Conservation (phyloP, 768 basidiomycete species). For the Pleurotus pulmonarius region DNA sequence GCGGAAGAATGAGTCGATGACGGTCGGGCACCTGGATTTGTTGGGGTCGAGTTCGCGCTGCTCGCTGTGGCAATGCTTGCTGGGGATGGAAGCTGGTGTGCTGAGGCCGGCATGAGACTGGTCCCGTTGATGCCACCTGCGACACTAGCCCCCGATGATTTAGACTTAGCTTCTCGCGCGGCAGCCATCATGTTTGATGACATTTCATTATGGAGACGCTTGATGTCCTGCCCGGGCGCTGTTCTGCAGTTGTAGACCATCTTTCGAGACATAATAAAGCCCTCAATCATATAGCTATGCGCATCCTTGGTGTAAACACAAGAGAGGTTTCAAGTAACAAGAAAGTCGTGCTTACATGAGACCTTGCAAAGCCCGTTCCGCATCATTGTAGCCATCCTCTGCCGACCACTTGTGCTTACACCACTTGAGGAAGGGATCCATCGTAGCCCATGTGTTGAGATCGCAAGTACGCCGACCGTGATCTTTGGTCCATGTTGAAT, state of each 20-base stretch:
- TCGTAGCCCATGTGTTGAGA: constrained; percentile 63
- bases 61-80: constrained; percentile 63
- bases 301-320: constrained; percentile 23
- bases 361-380: constrained; percentile 66
- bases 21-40: constrained; percentile 52
- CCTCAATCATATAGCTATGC: constrained; percentile 74
- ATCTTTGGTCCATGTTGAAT: constrained; percentile 79
- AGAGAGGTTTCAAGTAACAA: constrained; percentile 15
- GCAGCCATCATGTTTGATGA: constrained; percentile 33
- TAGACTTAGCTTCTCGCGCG: constrained; percentile 31
- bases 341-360: constrained; percentile 60
- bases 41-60: constrained; percentile 78
- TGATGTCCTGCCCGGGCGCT: background rate
- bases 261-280: constrained; percentile 60
- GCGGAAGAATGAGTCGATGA: constrained; percentile 26
- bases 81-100: constrained; percentile 63
- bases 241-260: constrained; percentile 33
- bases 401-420: constrained; percentile 67
- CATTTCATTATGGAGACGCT: constrained; percentile 5
- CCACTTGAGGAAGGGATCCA: constrained; percentile 66
- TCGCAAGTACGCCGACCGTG: constrained; percentile 52
- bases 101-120: constrained; percentile 22
- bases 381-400: constrained; percentile 46
- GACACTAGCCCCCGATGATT: constrained; percentile 3
- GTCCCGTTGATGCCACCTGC: constrained; percentile 9